phyloP scores from a whole-genome alignment of 306 rosid species.

The Vicia villosa region DNA sequence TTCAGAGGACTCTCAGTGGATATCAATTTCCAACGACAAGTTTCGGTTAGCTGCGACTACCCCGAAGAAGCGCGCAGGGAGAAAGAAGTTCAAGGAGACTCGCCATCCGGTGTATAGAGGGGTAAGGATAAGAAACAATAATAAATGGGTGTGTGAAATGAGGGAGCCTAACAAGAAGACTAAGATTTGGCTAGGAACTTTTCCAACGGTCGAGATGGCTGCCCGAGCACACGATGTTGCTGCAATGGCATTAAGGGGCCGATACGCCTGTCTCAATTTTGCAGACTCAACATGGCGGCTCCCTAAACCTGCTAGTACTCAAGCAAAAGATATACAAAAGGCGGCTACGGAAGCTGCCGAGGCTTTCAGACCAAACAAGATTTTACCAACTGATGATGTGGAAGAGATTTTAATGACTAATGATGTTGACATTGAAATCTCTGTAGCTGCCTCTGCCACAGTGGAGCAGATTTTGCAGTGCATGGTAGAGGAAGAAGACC shows the following conservation, averaged over 20 bases:
- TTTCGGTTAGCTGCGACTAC: constrained; percentile 51
- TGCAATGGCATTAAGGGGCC: constrained; percentile 60
- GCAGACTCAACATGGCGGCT: constrained; percentile 69
- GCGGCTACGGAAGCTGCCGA: constrained; percentile 57
- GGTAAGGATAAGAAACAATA: constrained; percentile 35
- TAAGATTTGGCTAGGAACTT: constrained; percentile 56
- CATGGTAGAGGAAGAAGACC: constrained; percentile 52
- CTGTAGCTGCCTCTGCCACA: background rate
- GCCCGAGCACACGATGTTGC: constrained; percentile 90
- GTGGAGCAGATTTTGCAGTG: constrained; percentile 23
- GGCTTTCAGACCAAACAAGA: constrained; percentile 47
- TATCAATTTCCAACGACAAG: constrained; percentile 53
- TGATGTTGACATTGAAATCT: background rate
- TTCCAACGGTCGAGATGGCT: constrained; percentile 79
- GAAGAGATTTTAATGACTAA: background rate
- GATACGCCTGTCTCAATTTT: constrained; percentile 67
- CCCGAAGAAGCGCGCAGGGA: constrained; percentile 82
- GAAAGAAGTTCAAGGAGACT: constrained; percentile 91
- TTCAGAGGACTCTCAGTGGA: constrained; percentile 3
- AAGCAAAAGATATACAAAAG: constrained; percentile 66
- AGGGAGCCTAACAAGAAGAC: constrained; percentile 65
- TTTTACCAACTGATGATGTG: too few relatives aligned
- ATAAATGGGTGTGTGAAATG: constrained; percentile 7
- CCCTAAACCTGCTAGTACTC: constrained; percentile 44
- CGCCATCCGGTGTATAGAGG: constrained; percentile 85